Evolutionary conservation across 2,329 filamentous ascomycete genomes (phyloP).

Genomic region (Septoria linicola): DNA sequence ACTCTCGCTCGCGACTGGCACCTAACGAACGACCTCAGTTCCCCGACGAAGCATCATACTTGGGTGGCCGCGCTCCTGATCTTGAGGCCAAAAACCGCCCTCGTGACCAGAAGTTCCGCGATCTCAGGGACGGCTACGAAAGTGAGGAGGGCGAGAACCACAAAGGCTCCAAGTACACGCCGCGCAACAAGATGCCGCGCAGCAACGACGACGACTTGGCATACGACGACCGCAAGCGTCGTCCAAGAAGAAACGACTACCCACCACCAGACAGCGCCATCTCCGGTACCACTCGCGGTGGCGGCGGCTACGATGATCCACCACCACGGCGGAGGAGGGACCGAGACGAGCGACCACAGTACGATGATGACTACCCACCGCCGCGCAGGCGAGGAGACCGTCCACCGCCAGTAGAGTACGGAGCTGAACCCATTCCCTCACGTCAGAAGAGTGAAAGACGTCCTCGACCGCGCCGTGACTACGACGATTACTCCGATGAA

Average conservation of each 20-base stretch:
- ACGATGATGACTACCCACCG: conserved; percentile 31
- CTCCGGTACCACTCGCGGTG: conserved; percentile 18
- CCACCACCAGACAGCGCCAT: conserved; percentile 22
- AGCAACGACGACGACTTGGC: conserved; percentile 11
- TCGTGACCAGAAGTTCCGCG: conserved; percentile 35
- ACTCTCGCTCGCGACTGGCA: conserved; percentile 33
- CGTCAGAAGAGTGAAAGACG: conserved; percentile 29
- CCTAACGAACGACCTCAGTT: conserved; percentile 36
- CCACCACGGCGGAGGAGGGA: conserved; percentile 21
- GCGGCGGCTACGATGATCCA: conserved; percentile 24
- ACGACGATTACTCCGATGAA: conserved; percentile 29
- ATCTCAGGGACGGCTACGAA: conserved; percentile 40
- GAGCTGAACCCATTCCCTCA: conserved; percentile 32
- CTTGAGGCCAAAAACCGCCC: conserved; percentile 37
- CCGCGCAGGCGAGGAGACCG: conserved; percentile 29
- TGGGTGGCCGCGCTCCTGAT: conserved; percentile 35
- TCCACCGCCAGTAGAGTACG: conserved; percentile 32
- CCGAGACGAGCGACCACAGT: conserved; percentile 24
- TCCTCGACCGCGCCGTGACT: conserved; percentile 27
- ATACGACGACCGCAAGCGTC: conserved; percentile 11
- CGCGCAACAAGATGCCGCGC: conserved; percentile 13
- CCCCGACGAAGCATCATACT: conserved; percentile 37
- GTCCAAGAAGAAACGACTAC: conserved; percentile 18
- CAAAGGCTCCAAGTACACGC: conserved; percentile 24
- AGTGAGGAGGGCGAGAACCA: conserved; percentile 39